These are phyloP conservation scores for Apocynum venetum DNA, from an alignment of 257 asterid species.

Conservation along the genomic window DNA sequence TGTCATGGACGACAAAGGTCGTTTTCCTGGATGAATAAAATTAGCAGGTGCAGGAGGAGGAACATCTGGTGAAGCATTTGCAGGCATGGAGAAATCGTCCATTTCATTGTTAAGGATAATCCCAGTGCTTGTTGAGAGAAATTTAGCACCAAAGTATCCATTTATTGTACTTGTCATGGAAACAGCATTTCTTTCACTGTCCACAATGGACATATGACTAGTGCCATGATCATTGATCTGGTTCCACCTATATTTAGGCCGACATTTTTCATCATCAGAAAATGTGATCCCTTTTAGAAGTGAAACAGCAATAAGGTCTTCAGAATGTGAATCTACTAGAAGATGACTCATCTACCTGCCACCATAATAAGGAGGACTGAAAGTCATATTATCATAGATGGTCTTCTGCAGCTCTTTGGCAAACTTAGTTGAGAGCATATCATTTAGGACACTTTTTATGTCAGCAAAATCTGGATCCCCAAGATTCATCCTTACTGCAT, in stretches of 20 bases:
- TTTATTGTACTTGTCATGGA: slow-evolving; percentile 64
- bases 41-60: slow-evolving; percentile 60
- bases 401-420: slow-evolving; percentile 40
- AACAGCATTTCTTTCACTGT: slow-evolving; percentile 54
- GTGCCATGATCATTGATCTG: slow-evolving; percentile 65
- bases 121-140: slow-evolving; percentile 57
- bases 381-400: slow-evolving; percentile 49
- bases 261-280: neutral
- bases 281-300: neutral
- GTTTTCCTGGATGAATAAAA: slow-evolving; percentile 56
- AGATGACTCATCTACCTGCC: slow-evolving; percentile 41
- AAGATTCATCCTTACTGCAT: slow-evolving; percentile 54
- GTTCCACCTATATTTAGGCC: slow-evolving; percentile 46
- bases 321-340: neutral
- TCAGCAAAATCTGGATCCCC: slow-evolving; percentile 64
- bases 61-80: slow-evolving; percentile 12
- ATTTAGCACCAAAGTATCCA: slow-evolving; percentile 46
- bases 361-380: slow-evolving; percentile 51
- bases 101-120: slow-evolving; percentile 73
- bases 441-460: slow-evolving; percentile 21
- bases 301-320: neutral
- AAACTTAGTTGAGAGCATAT: slow-evolving; percentile 49
- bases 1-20: slow-evolving; percentile 75
- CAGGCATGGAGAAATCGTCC: slow-evolving; percentile 73
- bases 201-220: slow-evolving; percentile 68